Base-by-base conservation (phyloP, 805 yeast genomes). In the Suhomyces kilbournensis region DNA sequence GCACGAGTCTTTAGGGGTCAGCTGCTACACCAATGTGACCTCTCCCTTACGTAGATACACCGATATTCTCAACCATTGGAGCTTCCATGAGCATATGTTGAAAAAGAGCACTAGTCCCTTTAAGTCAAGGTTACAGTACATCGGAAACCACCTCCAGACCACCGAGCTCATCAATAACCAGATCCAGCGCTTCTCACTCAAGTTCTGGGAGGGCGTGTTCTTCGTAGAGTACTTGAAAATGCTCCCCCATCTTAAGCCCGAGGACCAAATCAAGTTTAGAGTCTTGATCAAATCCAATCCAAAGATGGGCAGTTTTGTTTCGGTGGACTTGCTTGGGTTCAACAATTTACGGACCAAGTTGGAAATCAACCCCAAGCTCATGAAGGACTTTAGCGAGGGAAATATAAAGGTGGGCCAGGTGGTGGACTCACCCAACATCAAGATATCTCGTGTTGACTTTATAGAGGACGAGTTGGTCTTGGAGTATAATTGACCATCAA, bases 1-100 rank as follows among this genome's bases (percentile, higher is more conserved):
- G 0, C 97, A 91, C 68, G 72, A 75, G 20, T 81, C 87, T 56
- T 68, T 90, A 25, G 96, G 92, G 3, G 68, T 88, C 7, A 65
- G 69, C 0, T 64, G 71, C 5, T 90, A 92, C 61, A 76, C 86
- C 4, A 87, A 90, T 17, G 85, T 88, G 7, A 92, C 98, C 0
- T 91, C 69, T 2, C 69, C 69, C 2, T 59, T 65, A 51, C 47
- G 69, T 47, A 53, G 69, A 47, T 65, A 61, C 44, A 60, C 61
- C 6, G 69, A 65, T 46, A 58, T 65, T 56, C 66, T 91, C 7
- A 85, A 86, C 61, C 97, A 92, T 61, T 81, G 92, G 82, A 93
- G 88, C 39, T 50, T 56, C 19, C 53, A 54, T 15, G 52, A 54
- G 26, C 34, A 50, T 28, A 34, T 56, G 38, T 44, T 53, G 25